Evolutionary conservation across 352 stramenopile genomes (phyloP), one percentile per base, ranked within the genome.

Genomic region (Pythium rhizo-oryzae): DNA sequence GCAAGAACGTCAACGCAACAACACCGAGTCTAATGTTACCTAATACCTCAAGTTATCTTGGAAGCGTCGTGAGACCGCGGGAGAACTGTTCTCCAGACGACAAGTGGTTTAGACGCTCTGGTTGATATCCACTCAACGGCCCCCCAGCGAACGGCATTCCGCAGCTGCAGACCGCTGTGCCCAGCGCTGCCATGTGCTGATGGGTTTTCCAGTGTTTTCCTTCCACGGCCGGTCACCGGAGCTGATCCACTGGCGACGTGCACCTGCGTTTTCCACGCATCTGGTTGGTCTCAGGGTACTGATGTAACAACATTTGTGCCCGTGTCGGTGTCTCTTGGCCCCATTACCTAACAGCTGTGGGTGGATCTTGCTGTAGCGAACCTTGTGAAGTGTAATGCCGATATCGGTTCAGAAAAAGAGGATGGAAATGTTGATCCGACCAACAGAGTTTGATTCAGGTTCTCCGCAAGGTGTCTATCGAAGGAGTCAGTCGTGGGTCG

Each of bases 271-370:
- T 15, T 16, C 41, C 9, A 16, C 41, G 41, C 41, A 47, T 19
- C 41, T 47, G 41, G 41, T 19, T n/a, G 41, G 15, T n/a, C 41
- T 47, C 41, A 33, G 35, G 11, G 33, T 63, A 60, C 44, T 56
- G 55, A 58, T 23, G 37, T 66, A 66, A 44, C 21, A 59, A 16
- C 9, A 18, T n/a, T 4, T 57, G 33, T 47, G 13, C 33, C 33
- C 30, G 25, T 63, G 35, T 51, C 47, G 44, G 63, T 70, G 63
- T 70, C 63, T 65, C 63, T 70, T 64, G 54, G 47, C 21, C 46
- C 6, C 63, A 59, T 70, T 70, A 70, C 63, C 30, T 59, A 70
- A 60, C 44, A 52, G 55, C 37, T 52, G 37, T 8, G 39, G 46
- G 19, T 57, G 43, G 21, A 43, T 37, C 30, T 35, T 28, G n/a